Conservation (phyloP, 208 protist species). For the Angomonas deanei region DNA sequence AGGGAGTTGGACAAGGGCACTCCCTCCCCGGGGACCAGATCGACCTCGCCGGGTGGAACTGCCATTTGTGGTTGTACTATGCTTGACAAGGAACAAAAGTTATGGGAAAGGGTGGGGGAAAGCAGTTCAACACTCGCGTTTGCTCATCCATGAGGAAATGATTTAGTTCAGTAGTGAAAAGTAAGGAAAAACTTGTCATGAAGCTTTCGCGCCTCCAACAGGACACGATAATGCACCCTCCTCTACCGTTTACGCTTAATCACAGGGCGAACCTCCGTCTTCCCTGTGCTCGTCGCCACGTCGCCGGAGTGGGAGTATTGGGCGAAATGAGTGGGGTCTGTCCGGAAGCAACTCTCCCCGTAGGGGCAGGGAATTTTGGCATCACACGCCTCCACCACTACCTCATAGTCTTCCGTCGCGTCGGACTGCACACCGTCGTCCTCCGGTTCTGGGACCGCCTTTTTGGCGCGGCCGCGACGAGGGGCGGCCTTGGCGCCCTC, state of each 20-base stretch:
- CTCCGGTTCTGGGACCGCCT: neutral
- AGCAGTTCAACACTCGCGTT: too few species aligned
- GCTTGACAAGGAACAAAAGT: too few species aligned
- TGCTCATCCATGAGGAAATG: too few species aligned
- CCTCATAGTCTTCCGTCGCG: constrained; percentile 67
- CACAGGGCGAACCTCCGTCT: neutral
- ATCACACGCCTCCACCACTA: constrained; percentile 32
- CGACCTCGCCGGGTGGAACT: too few species aligned
- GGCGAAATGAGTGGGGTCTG: constrained; percentile 45
- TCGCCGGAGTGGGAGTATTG: constrained; percentile 38
- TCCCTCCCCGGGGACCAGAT: too few species aligned
- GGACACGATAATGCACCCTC: too few species aligned
- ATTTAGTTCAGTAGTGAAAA: too few species aligned
- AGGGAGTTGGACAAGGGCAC: too few species aligned
- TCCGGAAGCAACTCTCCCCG: constrained; percentile 64
- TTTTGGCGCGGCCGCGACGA: constrained; percentile 16
- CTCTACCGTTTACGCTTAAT: neutral
- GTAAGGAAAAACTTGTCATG: too few species aligned
- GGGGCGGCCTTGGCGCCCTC: neutral
- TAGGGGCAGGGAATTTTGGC: constrained; percentile 59
- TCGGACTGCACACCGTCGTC: constrained; percentile 34
- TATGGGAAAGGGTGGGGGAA: too few species aligned
- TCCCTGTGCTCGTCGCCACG: neutral
- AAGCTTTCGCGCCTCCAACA: too few species aligned
- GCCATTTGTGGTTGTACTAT: too few species aligned